Conservation (phyloP, 768 basidiomycete genomes). For the Pleurotus ostreatus region DNA sequence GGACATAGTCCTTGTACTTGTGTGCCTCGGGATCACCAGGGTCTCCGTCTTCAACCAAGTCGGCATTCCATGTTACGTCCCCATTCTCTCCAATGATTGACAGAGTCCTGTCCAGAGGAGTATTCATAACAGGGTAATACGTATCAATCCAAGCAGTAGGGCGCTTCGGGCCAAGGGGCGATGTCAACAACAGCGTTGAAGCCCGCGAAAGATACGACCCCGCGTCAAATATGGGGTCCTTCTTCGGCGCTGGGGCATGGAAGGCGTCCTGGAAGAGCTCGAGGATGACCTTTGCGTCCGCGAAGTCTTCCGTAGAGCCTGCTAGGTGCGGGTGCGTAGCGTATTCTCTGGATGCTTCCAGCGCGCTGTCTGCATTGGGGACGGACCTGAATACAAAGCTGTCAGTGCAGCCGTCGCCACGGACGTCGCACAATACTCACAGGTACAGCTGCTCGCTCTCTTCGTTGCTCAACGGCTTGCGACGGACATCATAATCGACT, state of each 20-base stretch:
- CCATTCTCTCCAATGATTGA: slow-evolving; percentile 61
- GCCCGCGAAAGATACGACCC: slow-evolving; percentile 65
- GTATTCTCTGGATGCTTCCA: slow-evolving; percentile 51
- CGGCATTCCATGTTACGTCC: slow-evolving; percentile 58
- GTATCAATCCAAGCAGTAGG: slow-evolving; percentile 80
- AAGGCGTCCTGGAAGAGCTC: slow-evolving; percentile 66
- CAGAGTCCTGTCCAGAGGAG: slow-evolving; percentile 62
- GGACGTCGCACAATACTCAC: slow-evolving; percentile 12
- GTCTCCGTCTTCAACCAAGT: slow-evolving; percentile 68
- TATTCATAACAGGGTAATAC: slow-evolving; percentile 89
- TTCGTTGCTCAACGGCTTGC: slow-evolving; percentile 13
- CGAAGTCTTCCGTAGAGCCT: slow-evolving; percentile 55
- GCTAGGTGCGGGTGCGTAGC: slow-evolving; percentile 73
- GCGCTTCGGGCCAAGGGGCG: slow-evolving; percentile 31
- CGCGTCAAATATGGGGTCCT: slow-evolving; percentile 63
- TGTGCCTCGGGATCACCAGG: slow-evolving; percentile 69
- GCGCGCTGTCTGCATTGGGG: slow-evolving; percentile 54
- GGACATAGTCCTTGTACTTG: slow-evolving; percentile 61
- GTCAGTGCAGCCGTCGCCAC: neutral
- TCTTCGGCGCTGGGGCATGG: slow-evolving; percentile 36
- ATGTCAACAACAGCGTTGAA: slow-evolving; percentile 56
- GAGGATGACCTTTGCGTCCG: slow-evolving; percentile 65
- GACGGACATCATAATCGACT: neutral
- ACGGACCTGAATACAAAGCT: slow-evolving; percentile 35
- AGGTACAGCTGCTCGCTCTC: slow-evolving; percentile 21